Evolutionary conservation across 495 filamentous ascomycete species (phyloP), one percentile per base, ranked within the genome.

Genomic region (Aspergillus cristatus): DNA sequence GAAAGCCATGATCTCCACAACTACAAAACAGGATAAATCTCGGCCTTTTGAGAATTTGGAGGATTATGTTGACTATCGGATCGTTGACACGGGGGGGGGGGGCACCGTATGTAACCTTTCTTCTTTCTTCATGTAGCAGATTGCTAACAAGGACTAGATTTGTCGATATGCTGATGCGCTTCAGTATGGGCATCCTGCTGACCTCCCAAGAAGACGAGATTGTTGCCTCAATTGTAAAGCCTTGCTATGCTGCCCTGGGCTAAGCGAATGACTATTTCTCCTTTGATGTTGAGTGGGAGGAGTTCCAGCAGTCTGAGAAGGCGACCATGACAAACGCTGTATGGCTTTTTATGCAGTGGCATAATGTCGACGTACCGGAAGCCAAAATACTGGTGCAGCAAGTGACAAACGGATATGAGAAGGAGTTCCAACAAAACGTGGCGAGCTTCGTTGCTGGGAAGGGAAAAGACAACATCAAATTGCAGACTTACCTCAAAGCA

Each of bases 241-340:
- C 50, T 15, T 50, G 50, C 28, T 50, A 47, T 26, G 47, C 50
- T 14, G 47, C 50, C 3, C 50, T 54, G 11, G 50, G 47, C 1
- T 29, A 50, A 7, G 50, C 44, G 12, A 54, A 54, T 28, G 50
- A 54, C 32, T 54, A 47, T 33, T 50, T 45, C 28, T 50, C 50
- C 1, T 50, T 54, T 14, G 50, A 54, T 24, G 39, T 50, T 13
- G 50, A 54, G 32, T 54, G 50, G 50, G 32, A 46, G n/a, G 50
- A 54, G 30, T 47, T 42, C 26, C 38, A 47, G 22, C 6, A 43
- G 25, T 24, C 14, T 5, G 41, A 35, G 3, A 40, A 42, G 14
- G 28, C 17, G 1, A 29, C 43, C 7, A 54, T 54, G 47, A 50
- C 20, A 5, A 54, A 48, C 30, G 39, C 41, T 2, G 47, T 54